Evolutionary conservation across 148 eudicot genomes (phyloP).

Genomic region (Camellia lanceoleosa): DNA sequence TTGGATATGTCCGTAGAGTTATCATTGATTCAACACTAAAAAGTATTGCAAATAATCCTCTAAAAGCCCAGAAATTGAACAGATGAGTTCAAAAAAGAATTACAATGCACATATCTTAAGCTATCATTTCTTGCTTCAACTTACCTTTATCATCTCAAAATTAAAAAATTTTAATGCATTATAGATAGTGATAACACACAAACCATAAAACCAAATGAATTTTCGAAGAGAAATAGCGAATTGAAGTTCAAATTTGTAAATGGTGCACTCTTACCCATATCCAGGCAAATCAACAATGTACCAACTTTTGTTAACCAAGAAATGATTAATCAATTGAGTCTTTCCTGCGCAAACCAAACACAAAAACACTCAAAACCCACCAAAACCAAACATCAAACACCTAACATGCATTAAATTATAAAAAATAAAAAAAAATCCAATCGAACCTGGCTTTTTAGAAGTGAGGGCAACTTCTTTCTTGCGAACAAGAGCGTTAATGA

Average conservation of each 20-base stretch:
- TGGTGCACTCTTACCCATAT: constrained; percentile 61
- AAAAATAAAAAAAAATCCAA: not conserved
- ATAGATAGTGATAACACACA: not conserved
- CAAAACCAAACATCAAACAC: constrained; percentile 15
- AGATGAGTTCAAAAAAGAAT: not conserved
- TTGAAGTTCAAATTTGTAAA: not conserved
- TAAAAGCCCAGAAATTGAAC: not conserved
- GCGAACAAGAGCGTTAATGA: constrained; percentile 66
- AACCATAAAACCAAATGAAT: not conserved
- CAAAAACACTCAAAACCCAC: not conserved
- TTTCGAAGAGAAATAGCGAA: not conserved
- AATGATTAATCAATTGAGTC: constrained; percentile 95
- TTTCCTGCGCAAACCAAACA: constrained; percentile 55
- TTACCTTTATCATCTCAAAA: not conserved
- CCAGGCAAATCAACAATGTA: constrained; percentile 97
- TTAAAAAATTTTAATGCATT: not conserved
- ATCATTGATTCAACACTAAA: not conserved
- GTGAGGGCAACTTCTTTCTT: constrained; percentile 88
- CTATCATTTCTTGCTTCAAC: not conserved
- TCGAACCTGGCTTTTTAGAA: constrained; percentile 81
- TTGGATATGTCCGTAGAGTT: not conserved
- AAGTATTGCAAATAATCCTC: not conserved
- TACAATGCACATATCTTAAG: not conserved
- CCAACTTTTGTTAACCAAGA: constrained; percentile 85
- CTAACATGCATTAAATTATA: not conserved